These are phyloP conservation scores for Debaryomyces coudertii DNA, from an alignment of 1,139 yeast species.

Conservation along the genomic window DNA sequence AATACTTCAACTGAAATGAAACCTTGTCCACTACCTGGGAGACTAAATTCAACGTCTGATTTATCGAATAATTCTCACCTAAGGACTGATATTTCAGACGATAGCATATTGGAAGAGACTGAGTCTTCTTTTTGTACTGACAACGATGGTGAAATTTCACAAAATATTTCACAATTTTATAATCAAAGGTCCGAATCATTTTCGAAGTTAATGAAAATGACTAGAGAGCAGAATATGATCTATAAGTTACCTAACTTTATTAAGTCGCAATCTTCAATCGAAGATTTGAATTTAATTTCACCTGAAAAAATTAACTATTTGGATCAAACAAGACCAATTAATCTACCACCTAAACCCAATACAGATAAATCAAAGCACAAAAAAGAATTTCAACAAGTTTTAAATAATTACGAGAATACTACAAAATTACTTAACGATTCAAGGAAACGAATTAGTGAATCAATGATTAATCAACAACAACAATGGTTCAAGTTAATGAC, in stretches of 20 bases:
- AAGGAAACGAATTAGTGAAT: constrained; percentile 25
- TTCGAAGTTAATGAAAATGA: constrained; percentile 33
- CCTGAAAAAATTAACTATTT: constrained; percentile 42
- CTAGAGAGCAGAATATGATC: constrained; percentile 39
- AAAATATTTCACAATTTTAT: constrained; percentile 43
- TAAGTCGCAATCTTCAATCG: constrained; percentile 46
- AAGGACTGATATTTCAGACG: constrained; percentile 17
- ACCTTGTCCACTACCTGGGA: constrained; percentile 46
- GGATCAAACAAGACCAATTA: constrained; percentile 51
- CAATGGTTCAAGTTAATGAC: constrained; percentile 31
- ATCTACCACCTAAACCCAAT: constrained; percentile 46
- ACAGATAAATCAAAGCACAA: constrained; percentile 43
- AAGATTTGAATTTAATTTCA: constrained; percentile 45
- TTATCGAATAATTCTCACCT: constrained; percentile 10
- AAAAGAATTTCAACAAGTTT: constrained; percentile 39
- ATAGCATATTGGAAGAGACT: constrained; percentile 24
- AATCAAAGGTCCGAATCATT: constrained; percentile 40
- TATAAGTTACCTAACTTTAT: constrained; percentile 45
- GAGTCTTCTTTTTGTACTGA: constrained; percentile 19
- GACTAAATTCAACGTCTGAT: constrained; percentile 18
- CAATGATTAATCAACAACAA: constrained; percentile 25
- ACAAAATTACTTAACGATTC: constrained; percentile 26
- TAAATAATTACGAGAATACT: constrained; percentile 34
- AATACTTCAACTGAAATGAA: constrained; percentile 18
- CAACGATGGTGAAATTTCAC: constrained; percentile 39